These are phyloP conservation scores for Cryptomeria japonica DNA, from an alignment of 75 land plant genomes.

Conservation along the genomic window DNA sequence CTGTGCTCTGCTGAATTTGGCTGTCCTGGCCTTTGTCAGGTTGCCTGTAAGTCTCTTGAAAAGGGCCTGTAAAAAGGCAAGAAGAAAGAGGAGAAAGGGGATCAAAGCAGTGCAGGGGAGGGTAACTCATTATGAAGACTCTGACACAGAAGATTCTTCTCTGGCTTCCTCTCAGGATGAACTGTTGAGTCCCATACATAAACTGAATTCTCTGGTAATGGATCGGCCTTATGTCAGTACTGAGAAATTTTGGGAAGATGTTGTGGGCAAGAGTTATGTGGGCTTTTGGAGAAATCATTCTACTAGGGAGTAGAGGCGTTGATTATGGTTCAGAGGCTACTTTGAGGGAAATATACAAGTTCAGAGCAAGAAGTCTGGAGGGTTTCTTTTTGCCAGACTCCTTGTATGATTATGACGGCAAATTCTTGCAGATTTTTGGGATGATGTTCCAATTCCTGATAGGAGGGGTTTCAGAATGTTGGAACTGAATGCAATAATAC, in stretches of 20 bases:
- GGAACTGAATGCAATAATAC: too few species aligned
- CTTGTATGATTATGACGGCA: too few species aligned
- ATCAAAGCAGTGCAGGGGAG: background rate
- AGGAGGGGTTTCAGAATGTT: too few species aligned
- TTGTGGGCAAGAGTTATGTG: constrained; percentile 9
- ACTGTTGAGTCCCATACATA: background rate
- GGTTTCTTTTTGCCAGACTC: too few species aligned
- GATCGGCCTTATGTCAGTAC: background rate
- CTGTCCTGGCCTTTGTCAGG: constrained; percentile 31
- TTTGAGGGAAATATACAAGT: background rate
- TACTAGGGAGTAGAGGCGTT: background rate
- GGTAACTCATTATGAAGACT: background rate
- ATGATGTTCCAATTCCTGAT: too few species aligned
- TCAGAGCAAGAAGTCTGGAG: too few species aligned
- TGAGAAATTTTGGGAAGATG: constrained; percentile 11
- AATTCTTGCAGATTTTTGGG: too few species aligned
- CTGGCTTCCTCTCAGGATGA: background rate
- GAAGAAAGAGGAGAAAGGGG: background rate
- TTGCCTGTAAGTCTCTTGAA: constrained; percentile 48
- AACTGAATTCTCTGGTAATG: background rate
- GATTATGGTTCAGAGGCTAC: background rate
- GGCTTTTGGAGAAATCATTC: constrained; percentile 17
- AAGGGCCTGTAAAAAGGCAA: constrained; percentile 12
- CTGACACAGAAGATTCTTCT: background rate
- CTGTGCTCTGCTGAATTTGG: constrained; percentile 30